phyloP scores from a whole-genome alignment of 192 early-diverging fungal genomes.

The Allomyces macrogynus region DNA sequence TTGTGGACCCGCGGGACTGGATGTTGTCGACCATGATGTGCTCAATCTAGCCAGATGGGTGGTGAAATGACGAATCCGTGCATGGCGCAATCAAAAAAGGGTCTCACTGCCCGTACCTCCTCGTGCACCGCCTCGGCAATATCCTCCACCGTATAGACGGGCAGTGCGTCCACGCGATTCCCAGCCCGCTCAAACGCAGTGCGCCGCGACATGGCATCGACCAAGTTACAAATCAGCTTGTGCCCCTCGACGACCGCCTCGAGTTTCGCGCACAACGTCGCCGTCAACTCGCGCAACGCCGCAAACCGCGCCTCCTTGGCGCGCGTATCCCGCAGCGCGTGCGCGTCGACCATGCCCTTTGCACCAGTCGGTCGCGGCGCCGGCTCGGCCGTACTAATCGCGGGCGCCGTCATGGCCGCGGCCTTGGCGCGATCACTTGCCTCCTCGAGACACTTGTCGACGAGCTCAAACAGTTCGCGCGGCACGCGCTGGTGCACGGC shows the following conservation, averaged over 20 bases:
- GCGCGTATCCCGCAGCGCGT: not conserved
- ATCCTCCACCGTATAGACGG: not conserved
- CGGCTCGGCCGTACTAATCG: not conserved
- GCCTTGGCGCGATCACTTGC: not conserved
- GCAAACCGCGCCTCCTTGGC: not conserved
- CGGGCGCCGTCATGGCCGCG: not conserved
- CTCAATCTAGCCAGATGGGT: no score
- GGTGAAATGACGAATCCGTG: no score
- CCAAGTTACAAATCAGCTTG: not conserved
- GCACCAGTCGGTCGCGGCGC: not conserved
- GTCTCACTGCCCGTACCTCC: not conserved
- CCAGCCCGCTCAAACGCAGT: not conserved
- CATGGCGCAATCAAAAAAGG: no score
- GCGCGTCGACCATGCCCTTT: not conserved
- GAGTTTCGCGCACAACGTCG: not conserved
- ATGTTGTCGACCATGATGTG: not conserved
- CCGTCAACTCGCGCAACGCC: not conserved
- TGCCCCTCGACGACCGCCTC: not conserved
- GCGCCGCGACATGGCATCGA: not conserved
- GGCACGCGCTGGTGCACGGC: conserved; percentile 8
- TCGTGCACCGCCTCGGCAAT: not conserved
- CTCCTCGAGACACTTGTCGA: not conserved
- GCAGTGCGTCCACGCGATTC: not conserved
- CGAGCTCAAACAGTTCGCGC: conserved; percentile 3
- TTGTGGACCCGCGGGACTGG: not conserved